Conservation (phyloP, 2,329 filamentous ascomycete species). For the Aspergillus nomiae region DNA sequence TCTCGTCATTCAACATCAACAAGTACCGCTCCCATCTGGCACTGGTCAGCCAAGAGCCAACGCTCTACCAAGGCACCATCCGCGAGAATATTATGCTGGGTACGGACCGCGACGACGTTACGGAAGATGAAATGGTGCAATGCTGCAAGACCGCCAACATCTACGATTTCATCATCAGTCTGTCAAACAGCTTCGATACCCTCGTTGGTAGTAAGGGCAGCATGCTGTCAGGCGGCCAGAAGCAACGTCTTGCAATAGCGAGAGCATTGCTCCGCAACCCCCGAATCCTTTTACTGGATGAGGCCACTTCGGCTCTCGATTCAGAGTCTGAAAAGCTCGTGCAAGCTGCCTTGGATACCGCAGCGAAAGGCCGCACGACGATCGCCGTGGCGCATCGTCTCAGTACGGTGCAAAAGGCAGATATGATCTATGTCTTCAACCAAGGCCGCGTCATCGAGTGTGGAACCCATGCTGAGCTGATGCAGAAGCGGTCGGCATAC, state of each 20-base stretch:
- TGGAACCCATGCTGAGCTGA: conserved; percentile 73
- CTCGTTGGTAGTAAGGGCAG: conserved; percentile 25
- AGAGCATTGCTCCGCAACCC: conserved; percentile 39
- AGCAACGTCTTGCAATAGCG: conserved; percentile 39
- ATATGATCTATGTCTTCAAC: conserved; percentile 91
- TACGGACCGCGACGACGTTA: conserved; percentile 21
- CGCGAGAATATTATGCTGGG: conserved; percentile 69
- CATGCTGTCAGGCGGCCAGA: conserved; percentile 15
- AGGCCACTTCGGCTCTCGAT: conserved; percentile 49
- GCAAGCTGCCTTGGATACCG: conserved; percentile 74
- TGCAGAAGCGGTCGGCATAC: conserved; percentile 68
- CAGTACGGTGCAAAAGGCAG: conserved; percentile 87
- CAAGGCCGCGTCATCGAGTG: conserved; percentile 78
- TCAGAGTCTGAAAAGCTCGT: conserved; percentile 49
- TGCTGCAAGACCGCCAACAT: conserved; percentile 32
- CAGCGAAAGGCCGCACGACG: conserved; percentile 78
- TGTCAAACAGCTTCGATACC: conserved; percentile 30
- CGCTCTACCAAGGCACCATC: conserved; percentile 67
- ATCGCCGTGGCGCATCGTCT: conserved; percentile 89
- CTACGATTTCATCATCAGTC: conserved; percentile 29
- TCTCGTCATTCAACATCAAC: conserved; percentile 58
- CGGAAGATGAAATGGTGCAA: conserved; percentile 17
- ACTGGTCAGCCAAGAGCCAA: conserved; percentile 71
- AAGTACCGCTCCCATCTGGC: conserved; percentile 65
- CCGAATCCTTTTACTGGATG: conserved; percentile 29